phyloP scores from a whole-genome alignment of 2,329 filamentous ascomycete species.

The Arthrobotrys pseudoclavata region DNA sequence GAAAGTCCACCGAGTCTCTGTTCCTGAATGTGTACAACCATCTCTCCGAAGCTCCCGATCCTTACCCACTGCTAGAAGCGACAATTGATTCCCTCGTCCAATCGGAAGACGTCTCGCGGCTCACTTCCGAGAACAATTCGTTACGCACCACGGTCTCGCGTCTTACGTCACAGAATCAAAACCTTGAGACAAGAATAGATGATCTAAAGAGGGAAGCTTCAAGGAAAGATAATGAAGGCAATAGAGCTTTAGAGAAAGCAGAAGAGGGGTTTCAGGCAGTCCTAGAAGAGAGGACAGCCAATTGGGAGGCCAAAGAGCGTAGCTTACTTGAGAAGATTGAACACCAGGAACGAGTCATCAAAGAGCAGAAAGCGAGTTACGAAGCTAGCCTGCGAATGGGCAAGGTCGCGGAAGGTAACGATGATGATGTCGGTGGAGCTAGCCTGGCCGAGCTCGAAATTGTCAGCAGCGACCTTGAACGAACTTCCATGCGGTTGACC shows the following conservation, averaged over 20 bases:
- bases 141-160: slow-evolving; percentile 80
- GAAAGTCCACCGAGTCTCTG: slow-evolving; percentile 90
- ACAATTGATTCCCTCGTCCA: slow-evolving; percentile 94
- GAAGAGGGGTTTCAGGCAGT: slow-evolving; percentile 95
- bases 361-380: slow-evolving; percentile 95
- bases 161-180: slow-evolving; percentile 61
- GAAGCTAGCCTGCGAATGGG: slow-evolving; percentile 93
- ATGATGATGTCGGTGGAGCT: slow-evolving; percentile 75
- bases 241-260: slow-evolving; percentile 84
- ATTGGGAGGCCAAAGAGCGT: slow-evolving; percentile 95
- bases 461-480: slow-evolving; percentile 89
- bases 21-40: slow-evolving; percentile 94
- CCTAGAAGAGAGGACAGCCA: slow-evolving; percentile 91
- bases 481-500: slow-evolving; percentile 85
- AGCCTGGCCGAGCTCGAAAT: slow-evolving; percentile 86
- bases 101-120: slow-evolving; percentile 89
- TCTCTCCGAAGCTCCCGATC: slow-evolving; percentile 94
- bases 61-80: slow-evolving; percentile 94
- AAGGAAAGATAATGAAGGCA: slow-evolving; percentile 74
- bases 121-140: slow-evolving; percentile 88
- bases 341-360: slow-evolving; percentile 90
- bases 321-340: slow-evolving; percentile 92
- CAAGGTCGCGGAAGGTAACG: slow-evolving; percentile 67
- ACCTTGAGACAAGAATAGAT: slow-evolving; percentile 64
- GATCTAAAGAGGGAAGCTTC: slow-evolving; percentile 66